Evolutionary conservation across 495 filamentous ascomycete genomes (phyloP).

Genomic region (Staphylotrichum tortipilum): DNA sequence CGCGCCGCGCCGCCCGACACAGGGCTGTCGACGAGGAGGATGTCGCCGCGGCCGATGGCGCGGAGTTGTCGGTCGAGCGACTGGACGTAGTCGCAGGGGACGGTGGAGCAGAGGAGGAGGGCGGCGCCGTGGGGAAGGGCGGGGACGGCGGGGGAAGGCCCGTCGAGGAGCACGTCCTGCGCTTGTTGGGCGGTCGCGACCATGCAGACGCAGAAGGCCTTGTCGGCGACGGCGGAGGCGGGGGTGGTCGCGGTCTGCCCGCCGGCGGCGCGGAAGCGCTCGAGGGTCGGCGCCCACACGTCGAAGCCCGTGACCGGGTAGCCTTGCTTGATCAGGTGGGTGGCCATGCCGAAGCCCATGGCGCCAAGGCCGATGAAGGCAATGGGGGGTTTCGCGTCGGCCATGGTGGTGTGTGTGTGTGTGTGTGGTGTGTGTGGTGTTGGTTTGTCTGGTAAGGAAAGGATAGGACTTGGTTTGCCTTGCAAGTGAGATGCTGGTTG

Average conservation of each 20-base stretch:
- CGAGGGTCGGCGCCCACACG: conserved; percentile 63
- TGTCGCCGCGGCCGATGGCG: conserved; percentile 48
- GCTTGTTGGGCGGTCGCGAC: conserved; percentile 69
- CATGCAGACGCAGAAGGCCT: conserved; percentile 63
- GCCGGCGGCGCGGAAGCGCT: conserved; percentile 57
- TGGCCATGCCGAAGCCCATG: conserved; percentile 86
- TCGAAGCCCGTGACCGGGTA: conserved; percentile 68
- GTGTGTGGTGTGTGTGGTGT: background rate
- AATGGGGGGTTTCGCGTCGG: conserved; percentile 43
- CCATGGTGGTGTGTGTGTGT: conserved; percentile 19
- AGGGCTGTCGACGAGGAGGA: conserved; percentile 63
- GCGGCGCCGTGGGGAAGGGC: conserved; percentile 49
- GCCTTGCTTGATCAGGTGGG: conserved; percentile 60
- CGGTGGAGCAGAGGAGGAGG: conserved; percentile 67
- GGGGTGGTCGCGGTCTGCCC: conserved; percentile 55
- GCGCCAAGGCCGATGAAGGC: conserved; percentile 79
- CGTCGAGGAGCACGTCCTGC: conserved; percentile 54
- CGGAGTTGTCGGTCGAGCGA: conserved; percentile 49
- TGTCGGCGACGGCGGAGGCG: conserved; percentile 52
- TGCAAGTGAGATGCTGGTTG: no score
- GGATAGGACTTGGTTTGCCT: no score
- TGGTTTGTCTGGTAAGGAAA: no score
- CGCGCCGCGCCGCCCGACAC: conserved; percentile 70
- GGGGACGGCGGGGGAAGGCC: conserved; percentile 47
- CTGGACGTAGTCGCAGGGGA: conserved; percentile 57